Evolutionary conservation across 192 early-diverging fungal species (phyloP), one percentile per base, ranked within the genome.

Genomic region (Backusella circina): DNA sequence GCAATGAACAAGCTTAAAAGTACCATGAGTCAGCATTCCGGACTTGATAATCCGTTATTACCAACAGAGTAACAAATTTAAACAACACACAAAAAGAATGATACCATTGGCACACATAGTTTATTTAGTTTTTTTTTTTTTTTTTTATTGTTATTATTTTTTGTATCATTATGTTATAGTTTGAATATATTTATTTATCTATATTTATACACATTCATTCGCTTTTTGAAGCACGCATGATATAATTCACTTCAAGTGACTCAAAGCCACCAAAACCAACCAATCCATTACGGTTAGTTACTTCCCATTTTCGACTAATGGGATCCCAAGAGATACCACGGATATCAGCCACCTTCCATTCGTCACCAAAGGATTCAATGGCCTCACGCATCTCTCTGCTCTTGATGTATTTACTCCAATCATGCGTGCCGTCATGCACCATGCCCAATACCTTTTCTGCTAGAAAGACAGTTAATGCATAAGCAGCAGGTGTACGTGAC

Each of bases 361-460:
- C 75, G 3, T 82, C 83, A 13, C 70, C 77, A 72, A 86, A 74
- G 2, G 83, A 80, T 13, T 67, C 18, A 5, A 93, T 80, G 21
- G 89, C 88, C 6, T 75, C 72, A n/a, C 44, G 54, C 10, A 96
- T 73, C 77, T 98, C 95, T 8, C 87, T 79, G 10, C 94, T 93
- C n/a, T 83, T 89, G 51, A 97, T 82, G 77, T 96, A 99, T 79
- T 96, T 96, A 26, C 79, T 75, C 85, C 90, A 89, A 30, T 95
- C 90, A 72, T 99, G 97, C 0, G 97, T 99, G 6, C 95, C 95
- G 2, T 82, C 72, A 2, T 93, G 94, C 0, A 98, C 95, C 81
- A 90, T 86, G 15, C 88, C 76, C 41, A 98, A 70, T 1, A 96
- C 68, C 51, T 95, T 84, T 80, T 99, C 94, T 12, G 97, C 96